A percentile compares a stretch with the other conserved stretches of the same genome.
phyloP scores from a whole-genome alignment of 2,329 filamentous ascomycete genomes.

The Bipolaris sorokiniana region DNA sequence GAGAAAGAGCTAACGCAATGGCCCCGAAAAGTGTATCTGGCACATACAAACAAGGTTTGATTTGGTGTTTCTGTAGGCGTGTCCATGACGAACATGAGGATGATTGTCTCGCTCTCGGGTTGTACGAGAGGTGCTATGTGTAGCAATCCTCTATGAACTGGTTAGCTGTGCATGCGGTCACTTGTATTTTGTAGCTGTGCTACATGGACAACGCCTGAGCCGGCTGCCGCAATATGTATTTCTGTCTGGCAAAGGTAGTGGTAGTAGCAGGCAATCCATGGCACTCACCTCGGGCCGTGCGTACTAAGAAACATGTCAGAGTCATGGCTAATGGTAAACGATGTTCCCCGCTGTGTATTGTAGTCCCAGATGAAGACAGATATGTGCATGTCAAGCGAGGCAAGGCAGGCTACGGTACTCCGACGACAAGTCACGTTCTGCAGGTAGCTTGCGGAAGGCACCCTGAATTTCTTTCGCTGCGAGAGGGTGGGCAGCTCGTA shows the following conservation, averaged over 20 bases:
- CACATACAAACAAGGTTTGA: neutral
- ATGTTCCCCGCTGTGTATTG: constrained; percentile 29
- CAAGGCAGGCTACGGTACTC: constrained; percentile 33
- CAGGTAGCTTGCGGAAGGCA: constrained; percentile 13
- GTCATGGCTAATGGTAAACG: constrained; percentile 24
- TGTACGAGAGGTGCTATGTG: constrained; percentile 17
- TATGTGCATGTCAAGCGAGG: neutral
- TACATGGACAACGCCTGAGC: no score
- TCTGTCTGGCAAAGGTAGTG: no score
- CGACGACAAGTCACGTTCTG: constrained; percentile 23
- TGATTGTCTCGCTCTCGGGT: constrained; percentile 20
- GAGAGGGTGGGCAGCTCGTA: constrained; percentile 20
- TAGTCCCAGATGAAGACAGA: constrained; percentile 41
- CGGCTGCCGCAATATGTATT: no score
- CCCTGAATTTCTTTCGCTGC: constrained; percentile 29
- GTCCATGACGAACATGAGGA: constrained; percentile 10
- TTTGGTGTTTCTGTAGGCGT: neutral
- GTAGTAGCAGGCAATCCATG: neutral
- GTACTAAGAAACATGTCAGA: neutral
- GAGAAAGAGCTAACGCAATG: constrained; percentile 2
- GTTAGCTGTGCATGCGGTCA: constrained; percentile 6
- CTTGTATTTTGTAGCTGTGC: neutral
- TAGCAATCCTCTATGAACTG: neutral
- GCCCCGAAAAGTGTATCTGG: constrained; percentile 24
- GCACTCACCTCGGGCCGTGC: neutral